Percentiles rank a stretch among this genome's conserved stretches.
Evolutionary conservation across 2,329 filamentous ascomycete genomes (phyloP).

Genomic region (Seiridium unicorne): DNA sequence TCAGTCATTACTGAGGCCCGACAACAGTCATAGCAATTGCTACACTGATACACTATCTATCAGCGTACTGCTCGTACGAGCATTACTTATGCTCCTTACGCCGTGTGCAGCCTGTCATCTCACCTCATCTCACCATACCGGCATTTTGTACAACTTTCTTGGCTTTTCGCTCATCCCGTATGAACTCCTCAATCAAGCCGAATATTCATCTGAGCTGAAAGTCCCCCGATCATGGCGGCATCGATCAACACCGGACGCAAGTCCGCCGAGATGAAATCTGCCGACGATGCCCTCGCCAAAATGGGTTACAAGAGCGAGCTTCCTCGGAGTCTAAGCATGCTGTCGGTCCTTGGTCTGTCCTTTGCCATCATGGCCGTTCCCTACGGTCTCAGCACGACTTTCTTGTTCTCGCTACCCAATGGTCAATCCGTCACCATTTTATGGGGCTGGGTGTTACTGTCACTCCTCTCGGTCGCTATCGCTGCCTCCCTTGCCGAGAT

Average conservation of each 20-base stretch:
- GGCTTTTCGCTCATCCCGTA: neutral
- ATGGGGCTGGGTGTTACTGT: slow-evolving; percentile 69
- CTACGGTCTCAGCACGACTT: slow-evolving; percentile 65
- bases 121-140: neutral
- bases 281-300: slow-evolving; percentile 59
- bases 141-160: neutral
- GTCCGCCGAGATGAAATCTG: slow-evolving; percentile 23
- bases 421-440: slow-evolving; percentile 68
- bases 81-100: neutral
- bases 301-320: slow-evolving; percentile 70
- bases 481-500: slow-evolving; percentile 68
- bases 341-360: slow-evolving; percentile 65
- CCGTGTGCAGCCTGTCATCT: neutral
- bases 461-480: slow-evolving; percentile 61
- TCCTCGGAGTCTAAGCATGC: slow-evolving; percentile 63
- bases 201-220: neutral
- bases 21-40: slow-evolving; percentile 2
- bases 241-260: neutral
- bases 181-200: neutral
- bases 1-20: neutral
- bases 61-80: neutral
- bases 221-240: neutral
- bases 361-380: slow-evolving; percentile 76
- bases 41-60: slow-evolving; percentile 1
- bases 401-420: slow-evolving; percentile 67